Conservation (phyloP, 2,329 filamentous ascomycete species). For the Phoma herbarum region DNA sequence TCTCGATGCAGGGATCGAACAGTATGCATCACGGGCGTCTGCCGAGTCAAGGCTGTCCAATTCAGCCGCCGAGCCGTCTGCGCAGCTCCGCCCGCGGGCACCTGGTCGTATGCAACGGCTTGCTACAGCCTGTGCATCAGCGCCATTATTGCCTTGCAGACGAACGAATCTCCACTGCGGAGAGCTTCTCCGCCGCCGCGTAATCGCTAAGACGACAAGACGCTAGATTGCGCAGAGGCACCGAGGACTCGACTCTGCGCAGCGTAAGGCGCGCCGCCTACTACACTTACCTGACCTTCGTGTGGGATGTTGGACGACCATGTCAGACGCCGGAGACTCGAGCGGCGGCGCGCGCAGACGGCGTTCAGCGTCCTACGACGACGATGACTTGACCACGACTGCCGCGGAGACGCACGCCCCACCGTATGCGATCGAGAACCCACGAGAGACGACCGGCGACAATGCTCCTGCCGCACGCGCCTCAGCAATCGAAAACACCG, state of each 20-base stretch:
- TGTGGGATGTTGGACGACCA: slow-evolving; percentile 37
- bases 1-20: slow-evolving; percentile 11
- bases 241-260: slow-evolving; percentile 19
- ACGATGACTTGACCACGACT: slow-evolving; percentile 29
- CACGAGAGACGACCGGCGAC: slow-evolving; percentile 21
- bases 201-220: slow-evolving; percentile 32
- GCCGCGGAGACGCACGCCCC: slow-evolving; percentile 21
- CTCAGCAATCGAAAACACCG: slow-evolving; percentile 33
- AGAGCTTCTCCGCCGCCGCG: slow-evolving; percentile 24
- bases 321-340: slow-evolving; percentile 43
- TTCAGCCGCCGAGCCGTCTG: slow-evolving; percentile 18
- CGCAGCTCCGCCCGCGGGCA: slow-evolving; percentile 8
- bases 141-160: neutral
- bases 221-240: slow-evolving; percentile 27
- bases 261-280: slow-evolving; percentile 6
- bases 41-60: slow-evolving; percentile 18
- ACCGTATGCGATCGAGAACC: slow-evolving; percentile 29
- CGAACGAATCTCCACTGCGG: slow-evolving; percentile 11
- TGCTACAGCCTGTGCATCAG: slow-evolving; percentile 5
- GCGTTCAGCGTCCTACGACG: slow-evolving; percentile 39
- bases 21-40: slow-evolving; percentile 16
- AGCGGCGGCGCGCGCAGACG: slow-evolving; percentile 42
- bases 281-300: slow-evolving; percentile 14
- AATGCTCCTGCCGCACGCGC: slow-evolving; percentile 28
- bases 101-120: slow-evolving; percentile 2